These are phyloP conservation scores for Kalmusia sp. DNA, from an alignment of 2,329 filamentous ascomycete genomes.

Conservation along the genomic window DNA sequence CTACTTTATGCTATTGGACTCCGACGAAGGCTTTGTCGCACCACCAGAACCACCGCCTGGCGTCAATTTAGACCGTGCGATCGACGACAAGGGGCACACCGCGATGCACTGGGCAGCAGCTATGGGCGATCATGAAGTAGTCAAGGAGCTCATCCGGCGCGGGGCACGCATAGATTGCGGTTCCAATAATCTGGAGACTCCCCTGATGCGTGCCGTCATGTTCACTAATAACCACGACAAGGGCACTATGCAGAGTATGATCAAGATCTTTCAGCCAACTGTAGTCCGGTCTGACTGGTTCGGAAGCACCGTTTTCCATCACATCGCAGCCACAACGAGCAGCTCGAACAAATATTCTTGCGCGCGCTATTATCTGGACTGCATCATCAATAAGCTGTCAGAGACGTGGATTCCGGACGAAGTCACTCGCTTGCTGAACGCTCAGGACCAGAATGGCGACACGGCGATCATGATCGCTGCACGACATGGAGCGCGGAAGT, in stretches of 20 bases:
- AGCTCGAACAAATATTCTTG: slow-evolving; percentile 87
- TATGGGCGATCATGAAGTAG: slow-evolving; percentile 94
- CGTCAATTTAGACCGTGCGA: slow-evolving; percentile 89
- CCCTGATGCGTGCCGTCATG: slow-evolving; percentile 90
- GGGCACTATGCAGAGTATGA: slow-evolving; percentile 83
- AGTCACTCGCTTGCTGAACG: slow-evolving; percentile 79
- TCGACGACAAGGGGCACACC: slow-evolving; percentile 91
- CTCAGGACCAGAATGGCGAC: slow-evolving; percentile 85
- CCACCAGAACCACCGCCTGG: slow-evolving; percentile 82
- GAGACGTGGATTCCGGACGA: slow-evolving; percentile 78
- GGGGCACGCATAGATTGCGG: slow-evolving; percentile 76
- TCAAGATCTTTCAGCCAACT: slow-evolving; percentile 83
- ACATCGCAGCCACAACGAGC: slow-evolving; percentile 87
- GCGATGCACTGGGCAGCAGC: slow-evolving; percentile 96
- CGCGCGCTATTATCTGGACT: slow-evolving; percentile 91
- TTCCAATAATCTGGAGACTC: slow-evolving; percentile 75
- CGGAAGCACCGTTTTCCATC: slow-evolving; percentile 89
- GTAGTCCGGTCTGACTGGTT: slow-evolving; percentile 80
- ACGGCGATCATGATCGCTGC: slow-evolving; percentile 89
- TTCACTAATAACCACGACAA: slow-evolving; percentile 98
- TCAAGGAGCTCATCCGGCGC: slow-evolving; percentile 83
- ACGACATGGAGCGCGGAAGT: slow-evolving; percentile 83
- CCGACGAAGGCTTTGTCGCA: slow-evolving; percentile 72
- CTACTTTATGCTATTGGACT: slow-evolving; percentile 89
- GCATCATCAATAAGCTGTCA: slow-evolving; percentile 84